Base-by-base conservation (phyloP, 2,329 filamentous ascomycete genomes). In the Immersiporthe knoxdaviesiana region DNA sequence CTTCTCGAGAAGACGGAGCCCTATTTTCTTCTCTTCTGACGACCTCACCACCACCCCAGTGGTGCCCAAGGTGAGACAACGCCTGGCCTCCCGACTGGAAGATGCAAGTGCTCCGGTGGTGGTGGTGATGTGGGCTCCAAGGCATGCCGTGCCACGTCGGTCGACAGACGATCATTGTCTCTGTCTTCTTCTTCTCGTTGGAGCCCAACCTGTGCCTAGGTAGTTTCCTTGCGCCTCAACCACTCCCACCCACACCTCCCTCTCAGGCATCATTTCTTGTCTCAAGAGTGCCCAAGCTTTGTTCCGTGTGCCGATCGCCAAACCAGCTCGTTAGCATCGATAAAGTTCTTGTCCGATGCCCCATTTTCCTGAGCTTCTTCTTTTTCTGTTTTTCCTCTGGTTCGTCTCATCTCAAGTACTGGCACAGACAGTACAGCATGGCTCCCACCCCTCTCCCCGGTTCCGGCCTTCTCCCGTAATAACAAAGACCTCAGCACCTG, bases 31-130 rank as follows among this genome's bases (percentile, higher is more conserved):
- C n/a, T n/a, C n/a, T 47, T 14, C 24, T 30, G 27, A 56, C 52
- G 52, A 30, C 52, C 21, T n/a, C n/a, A 50, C n/a, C 21, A 50
- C 11, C 37, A 39, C 24, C 52, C 14, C 52, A 56, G 27, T 56
- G 5, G 24, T 14, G 24, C 44, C 32, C 32, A 21, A 32, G 37
- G 44, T 67, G 39, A 56, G 58, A 67, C 65, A 56, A 56, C 16
- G 14, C 24, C 27, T 32, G 27, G 21, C 52, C 52, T 56, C 52
- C 50, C 21, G 24, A 63, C 10, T 30, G 16, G 27, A 50, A 63
- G 24, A 32, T 4, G 10, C 27, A 14, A 30, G 52, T 16, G 39
- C 24, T 30, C 61, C n/a, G 44, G 21, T 21, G 60, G 30, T 21
- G 60, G 30, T 27, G 60, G 47, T 32, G 24, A 63, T 35, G 24